A percentile compares a stretch with the other conserved stretches of the same genome.
Conservation (phyloP, 2,329 filamentous ascomycete genomes). For the Talaromyces sp. region DNA sequence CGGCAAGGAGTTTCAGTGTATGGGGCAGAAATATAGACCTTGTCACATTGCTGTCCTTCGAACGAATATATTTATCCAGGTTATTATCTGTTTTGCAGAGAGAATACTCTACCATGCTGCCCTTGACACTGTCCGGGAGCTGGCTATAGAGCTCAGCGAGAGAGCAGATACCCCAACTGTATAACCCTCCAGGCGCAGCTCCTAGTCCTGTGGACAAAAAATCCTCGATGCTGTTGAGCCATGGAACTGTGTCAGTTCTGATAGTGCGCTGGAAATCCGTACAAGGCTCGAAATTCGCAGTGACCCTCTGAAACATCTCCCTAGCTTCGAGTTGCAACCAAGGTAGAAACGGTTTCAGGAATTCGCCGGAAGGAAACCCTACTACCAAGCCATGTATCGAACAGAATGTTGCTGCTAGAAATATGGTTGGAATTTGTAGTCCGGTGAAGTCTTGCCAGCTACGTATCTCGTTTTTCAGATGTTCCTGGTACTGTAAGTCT, state of each 20-base stretch:
- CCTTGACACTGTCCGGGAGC: neutral
- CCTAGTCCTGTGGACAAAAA: neutral
- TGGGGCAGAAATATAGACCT: neutral
- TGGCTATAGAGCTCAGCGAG: neutral
- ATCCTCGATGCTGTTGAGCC: neutral
- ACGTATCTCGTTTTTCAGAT: neutral
- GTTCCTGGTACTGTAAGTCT: neutral
- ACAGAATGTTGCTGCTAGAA: neutral
- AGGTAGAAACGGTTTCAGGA: neutral
- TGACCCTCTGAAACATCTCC: neutral
- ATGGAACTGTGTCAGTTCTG: neutral
- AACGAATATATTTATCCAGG: neutral
- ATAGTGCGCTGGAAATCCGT: neutral
- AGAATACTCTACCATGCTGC: neutral
- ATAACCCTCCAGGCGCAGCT: neutral
- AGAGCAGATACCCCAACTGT: neutral
- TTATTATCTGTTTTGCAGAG: neutral
- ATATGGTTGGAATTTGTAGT: neutral
- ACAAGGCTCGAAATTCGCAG: neutral
- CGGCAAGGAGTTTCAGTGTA: neutral
- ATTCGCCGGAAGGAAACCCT: neutral
- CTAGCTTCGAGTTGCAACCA: neutral
- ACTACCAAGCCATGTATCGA: neutral
- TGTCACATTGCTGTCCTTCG: neutral
- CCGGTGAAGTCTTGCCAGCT: neutral